A percentile compares a stretch with the other conserved stretches of the same genome.
phyloP scores from a whole-genome alignment of 257 asterid species.

The Henckelia pumila region DNA sequence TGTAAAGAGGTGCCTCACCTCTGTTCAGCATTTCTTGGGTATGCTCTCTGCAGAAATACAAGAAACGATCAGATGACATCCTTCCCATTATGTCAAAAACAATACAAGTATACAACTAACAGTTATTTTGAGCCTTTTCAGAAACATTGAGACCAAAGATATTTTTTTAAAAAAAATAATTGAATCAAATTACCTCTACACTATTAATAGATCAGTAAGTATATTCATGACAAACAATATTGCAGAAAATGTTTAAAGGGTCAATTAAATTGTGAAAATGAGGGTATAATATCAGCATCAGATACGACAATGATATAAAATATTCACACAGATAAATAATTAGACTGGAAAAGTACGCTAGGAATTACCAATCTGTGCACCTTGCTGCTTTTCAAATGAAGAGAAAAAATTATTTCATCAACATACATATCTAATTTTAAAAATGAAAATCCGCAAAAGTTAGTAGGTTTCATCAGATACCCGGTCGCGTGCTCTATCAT shows the following conservation, averaged over 20 bases:
- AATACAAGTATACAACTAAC: not conserved
- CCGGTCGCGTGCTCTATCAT: slow-evolving; percentile 67
- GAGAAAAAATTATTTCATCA: slow-evolving; percentile 6
- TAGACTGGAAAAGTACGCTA: not conserved
- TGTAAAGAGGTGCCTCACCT: slow-evolving; percentile 45
- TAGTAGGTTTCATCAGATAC: slow-evolving; percentile 81
- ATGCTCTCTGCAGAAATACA: slow-evolving; percentile 50
- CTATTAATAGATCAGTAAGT: not conserved
- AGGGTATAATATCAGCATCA: not conserved
- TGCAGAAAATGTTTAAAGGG: not conserved
- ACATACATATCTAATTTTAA: slow-evolving; percentile 7
- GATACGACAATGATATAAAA: not conserved
- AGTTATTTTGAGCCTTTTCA: slow-evolving; percentile 12
- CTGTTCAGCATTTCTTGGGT: slow-evolving; percentile 50
- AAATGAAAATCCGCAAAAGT: slow-evolving; percentile 28
- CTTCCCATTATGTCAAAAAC: slow-evolving; percentile 7
- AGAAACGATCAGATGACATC: slow-evolving; percentile 30
- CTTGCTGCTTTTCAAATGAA: slow-evolving; percentile 1
- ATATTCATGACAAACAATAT: not conserved
- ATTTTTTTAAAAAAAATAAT: not conserved
- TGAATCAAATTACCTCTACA: slow-evolving; percentile 8
- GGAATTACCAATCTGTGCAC: not conserved
- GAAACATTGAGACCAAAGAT: not conserved
- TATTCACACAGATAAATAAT: not conserved
- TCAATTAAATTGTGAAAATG: not conserved